Evolutionary conservation across 805 yeast species (phyloP), one percentile per base, ranked within the genome.

Genomic region (Ogataea polymorpha): DNA sequence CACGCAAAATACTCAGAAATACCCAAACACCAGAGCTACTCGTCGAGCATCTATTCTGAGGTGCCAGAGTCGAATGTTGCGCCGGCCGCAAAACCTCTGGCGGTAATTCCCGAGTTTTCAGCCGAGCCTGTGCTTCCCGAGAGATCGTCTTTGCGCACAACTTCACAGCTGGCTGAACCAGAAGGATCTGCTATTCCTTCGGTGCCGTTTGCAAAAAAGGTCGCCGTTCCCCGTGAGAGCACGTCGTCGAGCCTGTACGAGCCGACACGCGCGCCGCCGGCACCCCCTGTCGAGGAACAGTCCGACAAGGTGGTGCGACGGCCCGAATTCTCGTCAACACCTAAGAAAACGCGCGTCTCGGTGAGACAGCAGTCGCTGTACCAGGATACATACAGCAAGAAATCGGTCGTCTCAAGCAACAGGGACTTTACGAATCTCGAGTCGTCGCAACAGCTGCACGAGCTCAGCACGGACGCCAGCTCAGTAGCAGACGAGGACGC

Each of bases 291-390:
- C 23, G 32, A 36, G 12, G 14, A 14, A 13, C 14, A 26, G 25
- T 13, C n/a, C n/a, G 20, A 12, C 4, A 17, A 12, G 10, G 15
- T 25, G 6, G 18, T 11, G n/a, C 23, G 14, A 21, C 32, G 15
- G n/a, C 33, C 36, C 14, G 21, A 23, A 6, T 25, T 15, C 13
- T 11, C 20, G n/a, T 20, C 31, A 12, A 11, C 37, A 2, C 17
- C 37, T n/a, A 36, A 29, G 10, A 55, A 51, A 21, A 39, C 53
- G 9, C 49, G 59, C 32, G 56, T 60, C 5, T 59, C 65, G 0
- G 56, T 60, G 14, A 46, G 60, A 17, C 54, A 59, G 33, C 51
- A 55, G 29, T 54, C 62, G 2, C 35, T 60, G 10, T 58, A 55
- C 35, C 56, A 51, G 23, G 40, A 39, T 24, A 40, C 39, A 27